phyloP scores from a whole-genome alignment of 1,139 yeast genomes.

The Protomyces pachydermus region DNA sequence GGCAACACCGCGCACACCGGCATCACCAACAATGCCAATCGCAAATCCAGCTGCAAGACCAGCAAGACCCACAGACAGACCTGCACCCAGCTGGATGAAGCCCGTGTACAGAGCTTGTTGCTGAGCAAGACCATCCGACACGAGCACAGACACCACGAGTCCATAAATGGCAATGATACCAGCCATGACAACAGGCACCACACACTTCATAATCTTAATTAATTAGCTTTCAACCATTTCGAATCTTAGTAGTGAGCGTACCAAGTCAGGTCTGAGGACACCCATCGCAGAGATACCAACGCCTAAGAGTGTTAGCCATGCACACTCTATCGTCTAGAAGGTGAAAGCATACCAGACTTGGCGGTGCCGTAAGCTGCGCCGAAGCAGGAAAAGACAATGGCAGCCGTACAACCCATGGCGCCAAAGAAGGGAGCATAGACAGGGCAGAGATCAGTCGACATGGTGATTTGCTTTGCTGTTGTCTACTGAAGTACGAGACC shows the following conservation, averaged over 20 bases:
- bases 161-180: slow-evolving; percentile 98
- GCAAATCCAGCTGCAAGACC: slow-evolving; percentile 98
- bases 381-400: slow-evolving; percentile 78
- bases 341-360: slow-evolving; percentile 60
- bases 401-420: slow-evolving; percentile 98
- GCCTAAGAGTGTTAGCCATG: slow-evolving; percentile 16
- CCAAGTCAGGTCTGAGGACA: slow-evolving; percentile 87
- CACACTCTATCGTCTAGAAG: background rate
- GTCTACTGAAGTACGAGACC: no score
- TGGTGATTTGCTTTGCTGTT: background rate
- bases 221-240: background rate
- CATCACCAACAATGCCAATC: slow-evolving; percentile 98
- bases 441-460: slow-evolving; percentile 27
- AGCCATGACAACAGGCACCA: slow-evolving; percentile 61
- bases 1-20: slow-evolving; percentile 93
- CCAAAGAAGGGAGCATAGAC: slow-evolving; percentile 70
- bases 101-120: slow-evolving; percentile 87
- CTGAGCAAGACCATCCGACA: slow-evolving; percentile 74
- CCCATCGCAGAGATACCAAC: slow-evolving; percentile 98
- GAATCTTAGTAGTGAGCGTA: slow-evolving; percentile 35
- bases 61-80: slow-evolving; percentile 90
- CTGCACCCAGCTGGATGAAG: slow-evolving; percentile 94
- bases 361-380: slow-evolving; percentile 99
- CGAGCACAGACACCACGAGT: slow-evolving; percentile 87
- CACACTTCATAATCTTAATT: slow-evolving; percentile 27